Base-by-base conservation (phyloP, 225 moss, liverwort and hornwort genomes). In the Takakia lepidozioides region DNA sequence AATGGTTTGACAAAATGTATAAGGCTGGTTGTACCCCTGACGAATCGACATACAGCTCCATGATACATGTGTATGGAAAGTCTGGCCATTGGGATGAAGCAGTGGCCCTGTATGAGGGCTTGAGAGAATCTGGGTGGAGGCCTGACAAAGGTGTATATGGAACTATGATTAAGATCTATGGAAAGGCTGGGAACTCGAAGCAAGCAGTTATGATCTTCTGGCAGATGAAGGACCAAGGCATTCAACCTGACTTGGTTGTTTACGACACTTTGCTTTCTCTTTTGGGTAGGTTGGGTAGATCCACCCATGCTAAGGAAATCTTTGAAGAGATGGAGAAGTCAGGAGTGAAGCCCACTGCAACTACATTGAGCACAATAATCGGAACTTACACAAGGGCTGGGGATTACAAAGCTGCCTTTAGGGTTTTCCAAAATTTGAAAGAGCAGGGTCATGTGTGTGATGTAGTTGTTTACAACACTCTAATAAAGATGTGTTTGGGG, bases 401-500 rank as follows among this genome's bases (percentile, higher is more conserved):
- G 16, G 80, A 86, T 47, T 59, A 61, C 17, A 60, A 65, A 41
- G 83, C 88, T 29, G 93, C 78, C 25, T 76, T 93, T 54, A 46
- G 65, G 43, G 40, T 78, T 36, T 93, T 89, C 44, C 20, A 53
- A 16, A 73, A 78, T 45, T 70, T 89, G 65, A 74, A 73, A 59
- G 61, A 62, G 26, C 71, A 86, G 48, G 75, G 55, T 36, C 18
- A 85, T 30, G 61, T 70, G 37, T 65, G 87, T 68, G 92, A 92
- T 29, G 70, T 69, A 43, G 70, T 87, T 44, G 80, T 92, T 49
- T 92, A 87, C 69, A 92, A 88, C 46, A 79, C 92, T 14, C 66
- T 83, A 59, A 56, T 92, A 49, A 92, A 92, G 72, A 83, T 92
- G 92, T 92, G 92, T 34, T 80, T 80, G 27, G 85, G 82, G 26